Evolutionary conservation across 164 flowering plant species (phyloP), one percentile per base, ranked within the genome.

Genomic region (Berberis vulgaris): DNA sequence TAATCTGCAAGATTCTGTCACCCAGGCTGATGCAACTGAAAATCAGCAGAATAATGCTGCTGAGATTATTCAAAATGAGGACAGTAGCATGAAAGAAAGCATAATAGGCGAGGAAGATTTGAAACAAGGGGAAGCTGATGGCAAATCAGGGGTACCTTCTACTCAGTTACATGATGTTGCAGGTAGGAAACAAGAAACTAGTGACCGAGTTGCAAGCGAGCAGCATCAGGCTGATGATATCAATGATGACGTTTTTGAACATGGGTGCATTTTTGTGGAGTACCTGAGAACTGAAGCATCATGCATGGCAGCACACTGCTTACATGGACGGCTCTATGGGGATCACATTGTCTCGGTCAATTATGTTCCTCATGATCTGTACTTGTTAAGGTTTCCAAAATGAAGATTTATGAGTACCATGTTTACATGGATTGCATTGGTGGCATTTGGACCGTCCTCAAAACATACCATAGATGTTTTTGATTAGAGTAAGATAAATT

Each of bases 301-400:
- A 13, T 83, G 83, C 71, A 64, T 61, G 58, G 96, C 99, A 6
- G 99, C 97, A 53, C 96, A 89, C 73, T 77, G 81, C 75, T 72
- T 95, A 67, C 89, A 91, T 62, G 86, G 99, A 26, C 85, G 97
- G 7, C 58, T 68, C 40, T 91, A 80, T 72, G 92, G 84, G 57
- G 80, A 77, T 41, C 86, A 80, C 13, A 45, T 66, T 2, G 86
- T 95, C 66, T 65, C 67, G 7, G 88, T 79, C 13, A 82, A 72
- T 50, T 95, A 89, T 63, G 78, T 86, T n/a, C 44, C 79, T 60
- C 81, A 64, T 26, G 84, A 84, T 71, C 59, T 74, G 12, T 94
- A 91, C 69, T 59, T 46, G 43, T 59, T 60, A 1, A 86, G 73
- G 77, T 95, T 87, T 65, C 79, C 84, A 5, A 80, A 78, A 74